A percentile compares a stretch with the other conserved stretches of the same genome.
Conservation (phyloP, 2,329 filamentous ascomycete genomes). For the Dactylellina leptospora region DNA sequence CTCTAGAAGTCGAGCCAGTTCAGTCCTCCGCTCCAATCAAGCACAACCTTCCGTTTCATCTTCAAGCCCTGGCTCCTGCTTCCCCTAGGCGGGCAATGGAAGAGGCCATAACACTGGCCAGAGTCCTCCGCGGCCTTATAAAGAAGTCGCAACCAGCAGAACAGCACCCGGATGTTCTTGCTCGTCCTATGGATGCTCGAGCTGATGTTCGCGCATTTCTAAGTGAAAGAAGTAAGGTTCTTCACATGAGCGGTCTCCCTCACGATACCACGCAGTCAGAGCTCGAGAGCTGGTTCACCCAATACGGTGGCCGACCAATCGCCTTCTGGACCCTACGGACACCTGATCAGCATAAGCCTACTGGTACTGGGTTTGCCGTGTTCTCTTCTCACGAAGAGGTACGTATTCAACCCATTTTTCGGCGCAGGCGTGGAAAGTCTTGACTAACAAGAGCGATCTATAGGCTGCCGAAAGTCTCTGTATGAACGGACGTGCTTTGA, state of each 20-base stretch:
- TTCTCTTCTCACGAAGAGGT: conserved; percentile 99
- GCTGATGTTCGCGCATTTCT: conserved; percentile 96
- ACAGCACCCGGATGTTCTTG: conserved; percentile 93
- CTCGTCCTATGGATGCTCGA: conserved; percentile 92
- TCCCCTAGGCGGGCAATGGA: conserved; percentile 97
- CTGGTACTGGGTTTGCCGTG: conserved; percentile 95
- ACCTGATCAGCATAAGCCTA: conserved; percentile 99
- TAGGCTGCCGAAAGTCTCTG: conserved; percentile 96
- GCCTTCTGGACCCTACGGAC: conserved; percentile 99
- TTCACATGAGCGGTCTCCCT: conserved; percentile 96
- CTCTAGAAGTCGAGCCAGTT: conserved; percentile 95
- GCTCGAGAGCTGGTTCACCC: conserved; percentile 98
- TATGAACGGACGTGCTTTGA: conserved; percentile 98
- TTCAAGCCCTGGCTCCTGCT: conserved; percentile 93
- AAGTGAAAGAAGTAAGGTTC: conserved; percentile 94
- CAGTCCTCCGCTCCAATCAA: conserved; percentile 98
- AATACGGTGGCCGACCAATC: conserved; percentile 96
- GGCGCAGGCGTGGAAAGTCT: conserved; percentile 58
- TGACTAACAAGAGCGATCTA: conserved; percentile 31
- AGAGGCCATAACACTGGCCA: conserved; percentile 90
- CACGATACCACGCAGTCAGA: conserved; percentile 99
- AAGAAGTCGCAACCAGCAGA: conserved; percentile 94
- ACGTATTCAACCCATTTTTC: conserved; percentile 56
- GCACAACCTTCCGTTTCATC: conserved; percentile 96
- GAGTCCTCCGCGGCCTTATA: conserved; percentile 89